These are phyloP conservation scores for Leavenworthia alabamica DNA, from an alignment of 345 rosid genomes.

Conservation along the genomic window DNA sequence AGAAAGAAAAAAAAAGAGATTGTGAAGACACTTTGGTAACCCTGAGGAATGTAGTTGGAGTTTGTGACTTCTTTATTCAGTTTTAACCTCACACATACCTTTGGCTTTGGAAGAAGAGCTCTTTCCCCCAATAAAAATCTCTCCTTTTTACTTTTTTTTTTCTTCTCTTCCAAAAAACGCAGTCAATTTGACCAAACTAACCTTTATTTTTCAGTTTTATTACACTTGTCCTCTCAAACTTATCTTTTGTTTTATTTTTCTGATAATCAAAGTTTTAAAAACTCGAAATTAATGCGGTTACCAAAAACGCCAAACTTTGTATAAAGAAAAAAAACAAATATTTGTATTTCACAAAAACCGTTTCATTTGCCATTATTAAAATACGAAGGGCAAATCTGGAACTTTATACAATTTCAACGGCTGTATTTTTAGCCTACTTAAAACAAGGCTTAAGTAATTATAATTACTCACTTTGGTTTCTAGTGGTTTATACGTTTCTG, in stretches of 20 bases:
- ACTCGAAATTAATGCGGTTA: neutral
- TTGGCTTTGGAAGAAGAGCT: conserved; percentile 24
- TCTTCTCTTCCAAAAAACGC: neutral
- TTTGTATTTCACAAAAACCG: neutral
- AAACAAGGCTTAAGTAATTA: neutral
- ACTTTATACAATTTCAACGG: conserved; percentile 17
- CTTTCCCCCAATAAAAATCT: conserved; percentile 14
- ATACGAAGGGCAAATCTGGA: neutral
- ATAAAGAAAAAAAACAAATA: neutral
- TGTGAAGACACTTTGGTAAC: conserved; percentile 18
- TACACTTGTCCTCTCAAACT: conserved; percentile 5
- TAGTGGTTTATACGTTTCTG: conserved; percentile 21
- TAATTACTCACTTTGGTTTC: conserved; percentile 10
- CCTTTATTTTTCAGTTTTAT: conserved; percentile 18
- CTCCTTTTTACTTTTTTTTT: neutral
- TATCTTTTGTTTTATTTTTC: neutral
- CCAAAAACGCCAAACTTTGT: neutral
- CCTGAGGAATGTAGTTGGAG: conserved; percentile 28
- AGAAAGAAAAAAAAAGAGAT: neutral
- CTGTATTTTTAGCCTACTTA: neutral
- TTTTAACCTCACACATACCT: conserved; percentile 9
- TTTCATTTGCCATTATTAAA: neutral
- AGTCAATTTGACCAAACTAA: conserved; percentile 8
- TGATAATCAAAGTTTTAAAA: neutral
- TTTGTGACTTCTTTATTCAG: conserved; percentile 19